A percentile compares a stretch with the other conserved stretches of the same genome.
These are phyloP conservation scores for Verticillium albo-atrum DNA, from an alignment of 2,329 filamentous ascomycete species.

Conservation along the genomic window DNA sequence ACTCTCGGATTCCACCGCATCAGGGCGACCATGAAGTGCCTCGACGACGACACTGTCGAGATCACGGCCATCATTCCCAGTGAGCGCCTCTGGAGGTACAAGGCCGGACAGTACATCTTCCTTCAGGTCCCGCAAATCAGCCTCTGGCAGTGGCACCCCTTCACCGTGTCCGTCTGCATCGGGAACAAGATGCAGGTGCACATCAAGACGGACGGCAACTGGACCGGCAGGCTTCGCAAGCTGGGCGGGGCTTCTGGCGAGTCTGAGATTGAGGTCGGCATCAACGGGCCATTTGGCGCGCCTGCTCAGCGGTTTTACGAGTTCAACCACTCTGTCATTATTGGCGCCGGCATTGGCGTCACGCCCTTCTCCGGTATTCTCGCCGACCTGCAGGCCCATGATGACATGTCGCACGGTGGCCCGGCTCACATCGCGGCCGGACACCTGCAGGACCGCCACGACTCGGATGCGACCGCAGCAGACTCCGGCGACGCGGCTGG, in stretches of 20 bases:
- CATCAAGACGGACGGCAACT: conserved; percentile 55
- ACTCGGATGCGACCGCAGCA: conserved; percentile 9
- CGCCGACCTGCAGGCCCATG: conserved; percentile 45
- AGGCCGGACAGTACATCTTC: conserved; percentile 54
- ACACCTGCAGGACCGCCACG: conserved; percentile 12
- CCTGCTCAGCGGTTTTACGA: conserved; percentile 56
- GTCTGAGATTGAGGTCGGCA: conserved; percentile 40
- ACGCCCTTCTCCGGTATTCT: conserved; percentile 55
- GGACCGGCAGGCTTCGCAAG: conserved; percentile 42
- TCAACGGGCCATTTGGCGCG: conserved; percentile 54
- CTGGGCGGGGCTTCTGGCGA: conserved; percentile 30
- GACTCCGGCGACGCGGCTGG: background rate
- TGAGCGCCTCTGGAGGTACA: conserved; percentile 45
- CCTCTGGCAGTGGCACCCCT: conserved; percentile 55
- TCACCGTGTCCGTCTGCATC: conserved; percentile 52
- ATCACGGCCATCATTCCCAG: conserved; percentile 43
- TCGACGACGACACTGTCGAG: conserved; percentile 49
- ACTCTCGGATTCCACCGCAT: conserved; percentile 42
- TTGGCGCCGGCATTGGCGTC: conserved; percentile 53
- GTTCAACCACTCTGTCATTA: conserved; percentile 50
- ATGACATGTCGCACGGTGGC: conserved; percentile 29
- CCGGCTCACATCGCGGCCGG: conserved; percentile 9
- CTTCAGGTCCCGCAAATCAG: conserved; percentile 49
- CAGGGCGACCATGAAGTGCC: conserved; percentile 39
- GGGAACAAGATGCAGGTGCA: conserved; percentile 49